Evolutionary conservation across 2,329 filamentous ascomycete species (phyloP).

Genomic region (Achaetomium macrosporum): DNA sequence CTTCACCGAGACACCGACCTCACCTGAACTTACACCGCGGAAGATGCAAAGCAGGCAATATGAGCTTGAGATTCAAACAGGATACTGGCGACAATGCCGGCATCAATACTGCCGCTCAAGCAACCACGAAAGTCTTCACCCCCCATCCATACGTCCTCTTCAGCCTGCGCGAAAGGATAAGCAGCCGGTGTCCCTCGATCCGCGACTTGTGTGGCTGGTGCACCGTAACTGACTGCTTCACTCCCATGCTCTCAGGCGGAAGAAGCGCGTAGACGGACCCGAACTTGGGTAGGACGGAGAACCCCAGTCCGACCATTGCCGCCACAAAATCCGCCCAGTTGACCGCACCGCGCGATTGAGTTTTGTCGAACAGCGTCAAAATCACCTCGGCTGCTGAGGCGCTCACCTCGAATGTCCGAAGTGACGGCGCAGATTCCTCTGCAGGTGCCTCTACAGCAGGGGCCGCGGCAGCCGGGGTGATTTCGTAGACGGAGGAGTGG

Average conservation of each 20-base stretch:
- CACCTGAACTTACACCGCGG: no score
- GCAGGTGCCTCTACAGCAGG: no score
- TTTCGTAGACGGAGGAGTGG: no score
- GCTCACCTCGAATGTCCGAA: no score
- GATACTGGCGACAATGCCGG: neutral
- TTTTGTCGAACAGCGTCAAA: no score
- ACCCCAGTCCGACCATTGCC: conserved; percentile 38
- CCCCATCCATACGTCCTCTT: conserved; percentile 34
- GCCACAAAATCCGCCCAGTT: conserved; percentile 35
- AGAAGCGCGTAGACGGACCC: conserved; percentile 39
- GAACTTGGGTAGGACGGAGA: conserved; percentile 36
- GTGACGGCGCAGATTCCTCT: no score
- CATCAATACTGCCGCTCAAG: neutral
- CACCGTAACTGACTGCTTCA: conserved; percentile 30
- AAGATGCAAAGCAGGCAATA: no score
- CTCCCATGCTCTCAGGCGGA: conserved; percentile 26
- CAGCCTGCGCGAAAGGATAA: conserved; percentile 29
- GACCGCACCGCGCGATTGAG: conserved; percentile 28
- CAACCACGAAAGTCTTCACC: conserved; percentile 28
- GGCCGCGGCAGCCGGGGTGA: no score
- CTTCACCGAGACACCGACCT: no score
- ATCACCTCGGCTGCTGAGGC: no score
- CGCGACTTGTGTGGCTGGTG: conserved; percentile 34
- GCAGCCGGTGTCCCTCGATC: conserved; percentile 31
- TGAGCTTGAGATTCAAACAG: no score